These are phyloP conservation scores for Linum lewisii DNA, from an alignment of 345 rosid species.

Conservation along the genomic window DNA sequence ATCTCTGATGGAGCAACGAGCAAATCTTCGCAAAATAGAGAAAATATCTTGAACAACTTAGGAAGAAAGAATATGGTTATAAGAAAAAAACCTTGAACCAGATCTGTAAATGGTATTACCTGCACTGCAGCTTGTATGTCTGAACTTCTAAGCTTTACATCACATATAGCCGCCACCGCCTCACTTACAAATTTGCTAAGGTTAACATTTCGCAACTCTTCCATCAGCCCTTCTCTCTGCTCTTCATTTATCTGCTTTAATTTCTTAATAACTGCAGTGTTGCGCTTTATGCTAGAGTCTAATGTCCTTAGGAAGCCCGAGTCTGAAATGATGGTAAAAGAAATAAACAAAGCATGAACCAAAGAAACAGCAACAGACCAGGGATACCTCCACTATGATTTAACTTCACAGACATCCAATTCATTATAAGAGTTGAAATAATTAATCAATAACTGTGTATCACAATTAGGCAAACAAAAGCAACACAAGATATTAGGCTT, in stretches of 20 bases:
- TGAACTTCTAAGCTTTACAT: conserved; percentile 82
- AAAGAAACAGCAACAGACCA: conserved; percentile 3
- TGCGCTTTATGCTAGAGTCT: conserved; percentile 91
- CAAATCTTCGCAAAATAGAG: conserved; percentile 52
- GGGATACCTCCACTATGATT: neutral
- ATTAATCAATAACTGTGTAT: neutral
- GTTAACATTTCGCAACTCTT: conserved; percentile 70
- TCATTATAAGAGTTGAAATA: too few relatives aligned
- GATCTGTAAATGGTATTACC: conserved; percentile 35
- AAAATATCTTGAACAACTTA: conserved; percentile 15
- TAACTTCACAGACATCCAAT: neutral
- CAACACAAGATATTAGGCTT: neutral
- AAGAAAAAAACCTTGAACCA: neutral
- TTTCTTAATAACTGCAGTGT: conserved; percentile 90
- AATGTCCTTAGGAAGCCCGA: conserved; percentile 74
- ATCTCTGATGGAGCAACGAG: conserved; percentile 96
- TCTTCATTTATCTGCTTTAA: conserved; percentile 92
- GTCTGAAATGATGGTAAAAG: conserved; percentile 39
- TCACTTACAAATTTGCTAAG: conserved; percentile 94
- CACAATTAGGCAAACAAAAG: neutral
- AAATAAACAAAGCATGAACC: conserved; percentile 19
- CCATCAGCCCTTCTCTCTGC: conserved; percentile 81
- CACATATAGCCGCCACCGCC: conserved; percentile 90
- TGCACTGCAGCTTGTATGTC: conserved; percentile 96
- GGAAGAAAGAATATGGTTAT: neutral